Percentiles rank a stretch among this genome's conserved stretches.
These are phyloP conservation scores for Gossypium rotundifolium DNA, from an alignment of 345 rosid species.

Conservation along the genomic window DNA sequence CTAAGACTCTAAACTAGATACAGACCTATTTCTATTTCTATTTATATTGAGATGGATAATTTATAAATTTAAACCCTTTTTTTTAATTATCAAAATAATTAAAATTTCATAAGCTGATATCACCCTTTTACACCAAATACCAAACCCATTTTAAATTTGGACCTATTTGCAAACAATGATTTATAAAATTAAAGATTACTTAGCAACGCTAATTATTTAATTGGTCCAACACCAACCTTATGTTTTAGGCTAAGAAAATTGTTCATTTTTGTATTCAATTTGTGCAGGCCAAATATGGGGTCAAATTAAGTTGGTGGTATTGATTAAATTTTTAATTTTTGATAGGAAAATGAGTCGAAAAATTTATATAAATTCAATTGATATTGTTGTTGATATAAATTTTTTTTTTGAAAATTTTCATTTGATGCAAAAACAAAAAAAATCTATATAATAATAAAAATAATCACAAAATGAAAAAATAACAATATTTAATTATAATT, in stretches of 20 bases:
- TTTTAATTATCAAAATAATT: neutral
- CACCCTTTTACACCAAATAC: slow-evolving; percentile 19
- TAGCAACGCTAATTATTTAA: neutral
- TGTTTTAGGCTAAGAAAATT: neutral
- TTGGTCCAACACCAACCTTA: neutral
- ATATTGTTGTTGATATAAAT: too few relatives aligned
- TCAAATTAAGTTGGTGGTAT: neutral
- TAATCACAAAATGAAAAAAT: slow-evolving; percentile 17
- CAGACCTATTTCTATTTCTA: slow-evolving; percentile 6
- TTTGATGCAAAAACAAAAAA: slow-evolving; percentile 3
- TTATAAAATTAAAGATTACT: neutral
- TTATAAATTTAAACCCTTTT: neutral
- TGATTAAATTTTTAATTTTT: neutral
- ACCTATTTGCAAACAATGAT: neutral
- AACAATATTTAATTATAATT: neutral
- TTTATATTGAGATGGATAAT: neutral
- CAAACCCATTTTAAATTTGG: slow-evolving; percentile 29
- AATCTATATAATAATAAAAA: slow-evolving; percentile 1
- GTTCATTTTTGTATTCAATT: neutral
- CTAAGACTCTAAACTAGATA: slow-evolving; percentile 38
- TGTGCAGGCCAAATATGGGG: neutral
- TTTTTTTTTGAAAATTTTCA: neutral
- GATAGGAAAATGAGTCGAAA: neutral
- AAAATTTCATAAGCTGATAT: neutral
- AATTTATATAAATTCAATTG: neutral